These are phyloP conservation scores for Leccinum colubrinum DNA, from an alignment of 1,284 basidiomycete species.

Conservation along the genomic window DNA sequence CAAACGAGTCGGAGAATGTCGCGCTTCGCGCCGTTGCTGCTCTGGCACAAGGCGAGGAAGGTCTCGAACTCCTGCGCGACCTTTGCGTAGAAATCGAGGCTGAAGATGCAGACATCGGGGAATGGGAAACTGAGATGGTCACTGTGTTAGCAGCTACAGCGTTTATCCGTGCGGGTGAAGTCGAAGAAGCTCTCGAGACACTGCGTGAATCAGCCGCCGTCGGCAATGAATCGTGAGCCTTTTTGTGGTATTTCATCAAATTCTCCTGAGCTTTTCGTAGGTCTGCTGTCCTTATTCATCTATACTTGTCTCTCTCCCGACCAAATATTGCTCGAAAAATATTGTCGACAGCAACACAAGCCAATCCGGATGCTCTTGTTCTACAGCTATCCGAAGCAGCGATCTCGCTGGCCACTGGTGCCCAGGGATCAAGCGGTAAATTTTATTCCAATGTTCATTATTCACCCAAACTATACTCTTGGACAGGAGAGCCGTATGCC, in stretches of 20 bases:
- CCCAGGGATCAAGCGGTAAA: constrained; percentile 47
- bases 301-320: constrained; percentile 84
- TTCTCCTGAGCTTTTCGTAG: constrained; percentile 38
- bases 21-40: constrained; percentile 70
- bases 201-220: constrained; percentile 69
- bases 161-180: constrained; percentile 79
- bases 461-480: background rate
- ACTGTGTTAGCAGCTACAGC: constrained; percentile 81
- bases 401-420: constrained; percentile 79
- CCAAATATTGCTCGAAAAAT: constrained; percentile 85
- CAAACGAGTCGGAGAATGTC: constrained; percentile 60
- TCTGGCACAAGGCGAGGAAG: constrained; percentile 64
- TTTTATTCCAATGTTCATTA: background rate
- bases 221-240: constrained; percentile 55
- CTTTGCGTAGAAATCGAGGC: constrained; percentile 83
- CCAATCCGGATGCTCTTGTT: constrained; percentile 87
- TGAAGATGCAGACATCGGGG: constrained; percentile 63
- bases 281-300: constrained; percentile 78
- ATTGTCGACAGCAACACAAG: constrained; percentile 77
- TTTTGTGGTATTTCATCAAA: constrained; percentile 4
- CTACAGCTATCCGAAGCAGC: constrained; percentile 89
- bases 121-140: constrained; percentile 68
- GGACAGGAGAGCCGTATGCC: constrained; percentile 47
- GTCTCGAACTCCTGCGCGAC: constrained; percentile 82
- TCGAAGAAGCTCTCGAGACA: constrained; percentile 90